Evolutionary conservation across 345 rosid genomes (phyloP).

Genomic region (Ceriops zippeliana): DNA sequence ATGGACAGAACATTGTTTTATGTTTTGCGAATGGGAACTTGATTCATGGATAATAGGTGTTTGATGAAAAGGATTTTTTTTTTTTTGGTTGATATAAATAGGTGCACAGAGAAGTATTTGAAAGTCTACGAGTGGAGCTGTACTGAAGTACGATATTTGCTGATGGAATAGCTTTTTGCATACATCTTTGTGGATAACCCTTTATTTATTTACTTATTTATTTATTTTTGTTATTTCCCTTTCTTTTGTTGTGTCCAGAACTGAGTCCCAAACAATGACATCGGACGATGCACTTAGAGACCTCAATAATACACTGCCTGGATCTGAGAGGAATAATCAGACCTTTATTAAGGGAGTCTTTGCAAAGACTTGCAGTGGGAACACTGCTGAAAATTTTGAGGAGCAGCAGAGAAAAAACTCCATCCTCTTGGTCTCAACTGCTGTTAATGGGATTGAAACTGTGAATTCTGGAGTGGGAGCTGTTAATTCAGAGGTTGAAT

Average conservation of each 20-base stretch:
- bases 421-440: constrained; percentile 30
- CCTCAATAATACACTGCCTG: constrained; percentile 56
- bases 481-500: constrained; percentile 68
- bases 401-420: constrained; percentile 37
- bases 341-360: constrained; percentile 47
- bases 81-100: background rate
- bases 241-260: constrained; percentile 22
- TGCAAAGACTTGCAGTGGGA: constrained; percentile 46
- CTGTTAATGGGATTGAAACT: constrained; percentile 40
- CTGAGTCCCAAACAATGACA: constrained; percentile 36
- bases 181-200: background rate
- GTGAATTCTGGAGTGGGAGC: constrained; percentile 44
- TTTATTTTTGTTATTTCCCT: background rate
- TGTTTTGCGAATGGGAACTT: background rate
- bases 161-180: constrained; percentile 5
- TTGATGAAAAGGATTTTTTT: background rate
- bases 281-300: constrained; percentile 68
- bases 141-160: background rate
- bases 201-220: background rate
- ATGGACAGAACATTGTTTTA: background rate
- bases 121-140: background rate
- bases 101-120: too few relatives aligned
- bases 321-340: constrained; percentile 57
- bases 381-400: constrained; percentile 49
- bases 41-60: background rate